These are phyloP conservation scores for Paraconiothyrium sp. DNA, from an alignment of 2,329 filamentous ascomycete genomes.

Conservation along the genomic window DNA sequence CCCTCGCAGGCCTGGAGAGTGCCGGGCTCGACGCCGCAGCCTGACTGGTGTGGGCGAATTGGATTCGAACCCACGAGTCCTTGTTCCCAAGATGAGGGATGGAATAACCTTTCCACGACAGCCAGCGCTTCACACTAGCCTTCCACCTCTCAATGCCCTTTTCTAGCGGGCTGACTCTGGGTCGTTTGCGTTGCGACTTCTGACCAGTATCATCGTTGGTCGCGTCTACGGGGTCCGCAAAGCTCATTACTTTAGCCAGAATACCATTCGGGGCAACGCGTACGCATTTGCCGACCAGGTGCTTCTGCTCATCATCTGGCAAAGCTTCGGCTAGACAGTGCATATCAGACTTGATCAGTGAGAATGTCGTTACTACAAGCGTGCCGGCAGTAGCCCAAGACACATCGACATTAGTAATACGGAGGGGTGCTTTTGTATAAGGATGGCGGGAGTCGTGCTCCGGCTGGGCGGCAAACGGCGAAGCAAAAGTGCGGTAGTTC, in stretches of 20 bases:
- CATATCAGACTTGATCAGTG: constrained; percentile 34
- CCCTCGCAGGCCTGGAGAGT: constrained; percentile 28
- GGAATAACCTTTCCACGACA: constrained; percentile 47
- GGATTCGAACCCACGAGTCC: constrained; percentile 45
- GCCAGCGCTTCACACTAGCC: constrained; percentile 41
- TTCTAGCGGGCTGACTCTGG: constrained; percentile 36
- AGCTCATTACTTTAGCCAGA: constrained; percentile 41
- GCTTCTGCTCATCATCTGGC: constrained; percentile 28
- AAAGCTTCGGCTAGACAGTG: constrained; percentile 30
- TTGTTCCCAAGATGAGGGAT: constrained; percentile 35
- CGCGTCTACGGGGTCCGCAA: constrained; percentile 39
- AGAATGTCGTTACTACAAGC: constrained; percentile 43
- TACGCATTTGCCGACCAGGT: constrained; percentile 38
- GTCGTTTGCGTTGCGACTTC: constrained; percentile 36
- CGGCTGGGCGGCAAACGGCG: constrained; percentile 28
- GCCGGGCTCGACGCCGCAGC: constrained; percentile 25
- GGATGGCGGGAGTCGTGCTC: constrained; percentile 19
- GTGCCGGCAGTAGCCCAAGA: constrained; percentile 48
- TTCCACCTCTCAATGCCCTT: constrained; percentile 49
- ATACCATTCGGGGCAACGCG: constrained; percentile 47
- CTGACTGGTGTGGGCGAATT: constrained; percentile 27
- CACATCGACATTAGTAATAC: constrained; percentile 43
- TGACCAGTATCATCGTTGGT: constrained; percentile 29
- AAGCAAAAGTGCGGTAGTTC: constrained; percentile 50
- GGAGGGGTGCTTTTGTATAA: constrained; percentile 22